Evolutionary conservation across 306 rosid genomes (phyloP).

Genomic region (Dalbergia cochinchinensis): DNA sequence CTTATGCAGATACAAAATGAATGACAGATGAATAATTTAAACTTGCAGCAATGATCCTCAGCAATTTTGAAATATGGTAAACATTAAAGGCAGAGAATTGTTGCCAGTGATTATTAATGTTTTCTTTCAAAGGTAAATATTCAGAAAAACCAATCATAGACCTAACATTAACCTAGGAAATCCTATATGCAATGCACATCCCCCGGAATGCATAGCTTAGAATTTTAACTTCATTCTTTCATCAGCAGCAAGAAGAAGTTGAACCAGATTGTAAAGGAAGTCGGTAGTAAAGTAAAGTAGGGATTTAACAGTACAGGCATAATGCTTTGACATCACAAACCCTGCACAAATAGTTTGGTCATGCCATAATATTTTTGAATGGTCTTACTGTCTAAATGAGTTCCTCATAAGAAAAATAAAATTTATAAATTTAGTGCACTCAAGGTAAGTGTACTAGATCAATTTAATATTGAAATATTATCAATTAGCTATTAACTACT

Average conservation of each 20-base stretch:
- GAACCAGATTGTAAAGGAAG: neutral
- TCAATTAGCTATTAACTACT: neutral
- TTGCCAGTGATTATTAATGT: conserved; percentile 2
- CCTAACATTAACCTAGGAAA: neutral
- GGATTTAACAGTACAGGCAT: neutral
- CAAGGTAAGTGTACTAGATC: neutral
- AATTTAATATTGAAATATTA: neutral
- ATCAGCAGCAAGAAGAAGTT: neutral
- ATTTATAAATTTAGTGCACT: neutral
- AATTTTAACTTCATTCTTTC: neutral
- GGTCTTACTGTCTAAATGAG: too few species aligned
- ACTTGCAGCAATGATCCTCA: neutral
- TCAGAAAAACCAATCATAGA: conserved; percentile 2
- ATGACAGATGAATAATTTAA: neutral
- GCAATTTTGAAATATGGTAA: neutral
- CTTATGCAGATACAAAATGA: neutral
- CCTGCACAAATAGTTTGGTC: too few species aligned
- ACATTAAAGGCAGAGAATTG: conserved; percentile 1
- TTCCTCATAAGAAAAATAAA: neutral
- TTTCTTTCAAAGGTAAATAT: neutral
- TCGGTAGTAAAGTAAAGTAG: neutral
- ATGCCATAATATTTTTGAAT: too few species aligned
- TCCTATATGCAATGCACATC: neutral
- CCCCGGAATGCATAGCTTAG: conserved; percentile 18
- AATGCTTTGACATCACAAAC: neutral